Evolutionary conservation across 2,329 filamentous ascomycete species (phyloP), one percentile per base, ranked within the genome.

Genomic region (Orbilia blumenaviensis): DNA sequence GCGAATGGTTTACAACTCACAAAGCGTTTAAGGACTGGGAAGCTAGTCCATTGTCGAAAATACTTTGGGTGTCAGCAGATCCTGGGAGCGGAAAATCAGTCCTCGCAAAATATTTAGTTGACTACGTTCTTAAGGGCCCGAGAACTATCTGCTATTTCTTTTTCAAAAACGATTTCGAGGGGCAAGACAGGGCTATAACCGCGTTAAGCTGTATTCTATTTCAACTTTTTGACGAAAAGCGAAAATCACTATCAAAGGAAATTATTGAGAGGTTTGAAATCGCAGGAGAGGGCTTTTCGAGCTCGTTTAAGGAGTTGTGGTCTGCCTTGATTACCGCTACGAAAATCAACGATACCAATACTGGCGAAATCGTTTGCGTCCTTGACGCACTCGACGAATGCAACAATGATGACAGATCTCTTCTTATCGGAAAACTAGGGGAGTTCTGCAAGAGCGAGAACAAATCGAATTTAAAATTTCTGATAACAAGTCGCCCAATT

Each of bases 41-140:
- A 9, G 14, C 1, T 9, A 56, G 25, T 9, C 3, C 77, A 67
- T 16, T 16, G n/a, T 79, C 80, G 6, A 64, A 75, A 32, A 61
- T 82, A 7, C 80, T 83, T 14, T 83, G 81, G 80, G 81, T 84
- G 0, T 84, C 84, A 27, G 84, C 84, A 8, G 82, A 84, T 64
- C 84, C 84, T 1, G 84, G 84, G 0, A 84, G 83, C 41, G 84
- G 84, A 5, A 85, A 85, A 77, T 85, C 84, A 0, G 84, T 85
- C 6, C 76, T 85, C 0, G 80, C 82, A 84, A 10, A 85, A 85
- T 76, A 85, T 84, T 74, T 85, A 0, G 78, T 83, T 0, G 83
- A 85, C 27, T 14, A 78, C 0, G 61, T 81, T 0, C 67, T 84
- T 0, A 78, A 29, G 0, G 10, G 36, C 1, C 54, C 56, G 0